Evolutionary conservation across 1,284 basidiomycete genomes (phyloP), one percentile per base, ranked within the genome.

Genomic region (Ceratobasidium papillatum): DNA sequence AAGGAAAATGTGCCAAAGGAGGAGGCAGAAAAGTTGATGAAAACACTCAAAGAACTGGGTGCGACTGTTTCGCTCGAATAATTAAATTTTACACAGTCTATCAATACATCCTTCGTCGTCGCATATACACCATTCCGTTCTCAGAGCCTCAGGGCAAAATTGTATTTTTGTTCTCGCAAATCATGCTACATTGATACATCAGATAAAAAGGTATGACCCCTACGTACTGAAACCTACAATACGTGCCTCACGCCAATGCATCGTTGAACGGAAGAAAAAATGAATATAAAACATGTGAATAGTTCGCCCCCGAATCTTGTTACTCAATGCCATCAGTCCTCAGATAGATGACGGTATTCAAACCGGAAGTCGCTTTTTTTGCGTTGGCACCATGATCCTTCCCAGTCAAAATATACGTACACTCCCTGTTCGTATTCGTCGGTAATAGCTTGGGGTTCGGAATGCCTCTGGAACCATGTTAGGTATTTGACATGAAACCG

Each of bases 351-450:
- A 78, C 94, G 92, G 83, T 95, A 95, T 84, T 95, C 94, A 81
- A 98, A 99, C 47, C 95, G 89, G 88, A 99, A 99, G 84, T 99
- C 96, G 82, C 92, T 93, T 89, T 99, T 99, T 85, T 96, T 95
- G 80, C 97, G 88, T 82, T 98, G 96, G 83, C 96, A 98, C 98
- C 97, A 99, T 76, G 93, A 94, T 75, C 94, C 94, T 82, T 97
- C 95, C 95, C 95, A 97, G 83, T 97, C 95, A 83, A 97, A 97
- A 86, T 97, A 96, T 71, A 96, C 94, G 82, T 96, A 97, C 32
- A 97, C 96, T 19, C 98, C 98, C 84, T 99, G 96, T 84, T 99
- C 98, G 82, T 99, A 99, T 83, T 99, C 98, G 80, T 99, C 97
- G 61, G 98, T 99, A 82, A 99, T 99, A 3, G 95, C 95, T 81